These are phyloP conservation scores for Lumnitzera racemosa DNA, from an alignment of 345 rosid genomes.

Conservation along the genomic window DNA sequence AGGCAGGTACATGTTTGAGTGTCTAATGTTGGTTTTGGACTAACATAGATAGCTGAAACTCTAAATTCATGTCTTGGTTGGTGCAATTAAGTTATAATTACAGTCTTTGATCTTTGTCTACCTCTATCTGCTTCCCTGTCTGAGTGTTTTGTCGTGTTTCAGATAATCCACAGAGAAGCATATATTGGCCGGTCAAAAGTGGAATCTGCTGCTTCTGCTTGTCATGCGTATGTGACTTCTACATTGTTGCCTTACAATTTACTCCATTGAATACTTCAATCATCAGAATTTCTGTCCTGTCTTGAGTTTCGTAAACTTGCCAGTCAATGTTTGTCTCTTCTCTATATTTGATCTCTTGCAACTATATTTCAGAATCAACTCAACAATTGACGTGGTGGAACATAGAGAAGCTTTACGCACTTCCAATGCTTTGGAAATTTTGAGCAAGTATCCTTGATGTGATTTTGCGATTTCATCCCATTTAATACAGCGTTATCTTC, in stretches of 20 bases:
- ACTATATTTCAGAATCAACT: slow-evolving; percentile 54
- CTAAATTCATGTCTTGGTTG: neutral
- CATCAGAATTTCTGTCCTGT: neutral
- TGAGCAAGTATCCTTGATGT: slow-evolving; percentile 74
- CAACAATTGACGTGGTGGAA: slow-evolving; percentile 61
- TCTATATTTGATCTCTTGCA: neutral
- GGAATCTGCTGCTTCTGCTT: slow-evolving; percentile 84
- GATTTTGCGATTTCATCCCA: neutral
- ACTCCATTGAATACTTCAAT: no score
- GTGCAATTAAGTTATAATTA: neutral
- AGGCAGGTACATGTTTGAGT: slow-evolving; percentile 60
- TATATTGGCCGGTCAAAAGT: slow-evolving; percentile 87
- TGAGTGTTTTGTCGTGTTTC: slow-evolving; percentile 3
- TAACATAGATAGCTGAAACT: no score
- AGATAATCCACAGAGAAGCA: slow-evolving; percentile 94
- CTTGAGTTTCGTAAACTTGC: neutral
- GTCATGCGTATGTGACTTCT: slow-evolving; percentile 55
- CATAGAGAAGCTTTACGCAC: slow-evolving; percentile 74
- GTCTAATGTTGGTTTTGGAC: no score
- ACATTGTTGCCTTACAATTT: neutral
- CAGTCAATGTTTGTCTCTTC: slow-evolving; percentile 5
- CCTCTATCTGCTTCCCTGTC: neutral
- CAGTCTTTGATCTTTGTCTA: no score
- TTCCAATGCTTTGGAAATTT: slow-evolving; percentile 80
- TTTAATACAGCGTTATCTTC: no score